Base-by-base conservation (phyloP, 129 eudicot species). In the Saposhnikovia divaricata region DNA sequence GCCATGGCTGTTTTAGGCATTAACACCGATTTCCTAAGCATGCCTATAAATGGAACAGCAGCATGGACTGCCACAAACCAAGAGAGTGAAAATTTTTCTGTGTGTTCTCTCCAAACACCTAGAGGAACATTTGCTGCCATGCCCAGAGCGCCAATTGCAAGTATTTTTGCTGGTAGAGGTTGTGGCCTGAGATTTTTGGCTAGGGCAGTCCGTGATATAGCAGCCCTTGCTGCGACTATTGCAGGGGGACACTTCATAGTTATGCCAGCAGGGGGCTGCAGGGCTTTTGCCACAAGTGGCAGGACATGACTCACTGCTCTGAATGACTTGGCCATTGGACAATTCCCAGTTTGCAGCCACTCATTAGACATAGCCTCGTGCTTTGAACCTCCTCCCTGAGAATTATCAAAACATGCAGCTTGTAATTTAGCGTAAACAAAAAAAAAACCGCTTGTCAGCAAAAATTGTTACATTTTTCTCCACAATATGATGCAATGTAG, bases 61-160 rank as follows among this genome's bases (percentile, higher is more conserved):
- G 96, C 98, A 76, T 93, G 98, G 11, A 93, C 91, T 21, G 92
- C 96, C 34, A 86, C 79, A 76, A 91, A 89, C 98, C 98, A 93
- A 4, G 97, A 85, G 10, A 82, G 61, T 9, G 98, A 93, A 79
- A 93, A 91, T 72, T 93, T 93, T 12, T 10, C 15, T 0, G 97
- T 89, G 81, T 93, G 97, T 77, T 93, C 98, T 76, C 93, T 88
- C 97, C 97, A 93, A 78, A 89, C 75, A 9, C 96, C 97, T 40
- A 93, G 69, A 1, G 98, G 98, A 4, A 93, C 82, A 72, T 91
- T 89, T 59, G 91, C 91, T 48, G 93, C 90, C 86, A 93, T 91
- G 44, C 97, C 98, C 65, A 93, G 73, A 21, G 79, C 78, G 57
- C 93, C 95, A 75, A 91, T 91, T 28, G 68, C 89, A 47, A 93